phyloP scores from a whole-genome alignment of 352 stramenopile species.

The Globisporangium polare region DNA sequence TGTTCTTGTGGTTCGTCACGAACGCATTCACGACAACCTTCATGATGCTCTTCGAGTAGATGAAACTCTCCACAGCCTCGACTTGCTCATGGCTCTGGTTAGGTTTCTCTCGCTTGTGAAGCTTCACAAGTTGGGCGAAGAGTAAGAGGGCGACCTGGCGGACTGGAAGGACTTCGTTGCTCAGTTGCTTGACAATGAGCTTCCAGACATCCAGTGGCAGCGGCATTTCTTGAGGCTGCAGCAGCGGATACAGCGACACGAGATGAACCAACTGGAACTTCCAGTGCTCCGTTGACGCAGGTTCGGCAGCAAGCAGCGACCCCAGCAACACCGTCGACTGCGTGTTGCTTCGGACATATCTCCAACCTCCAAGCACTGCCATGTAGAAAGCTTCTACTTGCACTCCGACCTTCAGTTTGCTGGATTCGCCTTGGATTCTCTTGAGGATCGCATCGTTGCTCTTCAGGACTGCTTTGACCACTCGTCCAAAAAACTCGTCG shows the following conservation, averaged over 20 bases:
- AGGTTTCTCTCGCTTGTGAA: constrained; percentile 27
- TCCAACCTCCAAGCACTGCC: constrained; percentile 44
- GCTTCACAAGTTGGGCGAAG: constrained; percentile 44
- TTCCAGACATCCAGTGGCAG: constrained; percentile 43
- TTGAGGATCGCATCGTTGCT: constrained; percentile 49
- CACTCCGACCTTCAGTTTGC: constrained; percentile 52
- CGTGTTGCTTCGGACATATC: constrained; percentile 31
- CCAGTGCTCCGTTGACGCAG: constrained; percentile 49
- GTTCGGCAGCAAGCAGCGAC: constrained; percentile 36
- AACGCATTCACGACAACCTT: constrained; percentile 35
- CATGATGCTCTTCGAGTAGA: constrained; percentile 48
- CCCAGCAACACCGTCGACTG: constrained; percentile 21
- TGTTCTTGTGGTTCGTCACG: constrained; percentile 61
- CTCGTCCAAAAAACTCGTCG: constrained; percentile 29
- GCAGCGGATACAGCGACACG: constrained; percentile 56
- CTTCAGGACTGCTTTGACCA: constrained; percentile 41
- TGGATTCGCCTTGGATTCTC: constrained; percentile 44
- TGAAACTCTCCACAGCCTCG: constrained; percentile 23
- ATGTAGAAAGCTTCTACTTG: constrained; percentile 57
- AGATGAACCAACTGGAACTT: constrained; percentile 78
- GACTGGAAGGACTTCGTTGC: constrained; percentile 61
- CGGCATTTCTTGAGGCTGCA: constrained; percentile 42
- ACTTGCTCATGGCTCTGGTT: constrained; percentile 1
- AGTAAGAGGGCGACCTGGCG: constrained; percentile 52
- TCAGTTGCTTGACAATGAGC: constrained; percentile 44